A percentile compares a stretch with the other conserved stretches of the same genome.
These are phyloP conservation scores for Boehmeria nivea DNA, from an alignment of 306 rosid species.

Conservation along the genomic window DNA sequence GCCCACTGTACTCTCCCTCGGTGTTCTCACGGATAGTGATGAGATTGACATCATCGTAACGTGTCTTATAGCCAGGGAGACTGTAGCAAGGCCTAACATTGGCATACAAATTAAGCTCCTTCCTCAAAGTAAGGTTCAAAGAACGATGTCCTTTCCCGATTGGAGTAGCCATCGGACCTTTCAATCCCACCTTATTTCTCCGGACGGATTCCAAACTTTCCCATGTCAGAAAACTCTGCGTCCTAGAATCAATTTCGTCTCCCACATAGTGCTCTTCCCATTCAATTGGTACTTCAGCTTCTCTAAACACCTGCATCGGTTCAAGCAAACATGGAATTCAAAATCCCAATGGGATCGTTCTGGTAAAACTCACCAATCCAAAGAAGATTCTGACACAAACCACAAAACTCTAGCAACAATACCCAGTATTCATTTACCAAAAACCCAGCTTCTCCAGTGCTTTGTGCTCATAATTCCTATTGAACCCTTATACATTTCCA, in stretches of 20 bases:
- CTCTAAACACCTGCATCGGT: constrained; percentile 47
- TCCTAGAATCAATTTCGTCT: constrained; percentile 70
- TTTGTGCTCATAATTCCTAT: no score
- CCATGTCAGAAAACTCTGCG: constrained; percentile 95
- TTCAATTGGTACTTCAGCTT: constrained; percentile 82
- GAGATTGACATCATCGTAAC: constrained; percentile 83
- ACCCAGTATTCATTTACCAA: no score
- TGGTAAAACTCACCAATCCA: no score
- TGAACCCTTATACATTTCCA: no score
- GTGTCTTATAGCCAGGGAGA: constrained; percentile 91
- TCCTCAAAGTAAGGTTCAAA: constrained; percentile 90
- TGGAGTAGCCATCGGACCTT: constrained; percentile 99
- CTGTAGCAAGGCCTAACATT: constrained; percentile 96
- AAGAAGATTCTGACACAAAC: background rate
- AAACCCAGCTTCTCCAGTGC: no score
- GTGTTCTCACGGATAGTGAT: constrained; percentile 97
- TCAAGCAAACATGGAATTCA: no score
- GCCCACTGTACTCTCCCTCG: constrained; percentile 97
- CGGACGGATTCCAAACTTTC: constrained; percentile 93
- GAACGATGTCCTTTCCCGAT: constrained; percentile 99
- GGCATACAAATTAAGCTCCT: constrained; percentile 93
- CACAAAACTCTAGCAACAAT: background rate
- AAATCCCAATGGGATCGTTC: no score
- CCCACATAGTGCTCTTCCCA: constrained; percentile 98
- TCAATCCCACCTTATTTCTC: constrained; percentile 77